These are phyloP conservation scores for Lonicera japonica DNA, from an alignment of 129 eudicot genomes.

Conservation along the genomic window DNA sequence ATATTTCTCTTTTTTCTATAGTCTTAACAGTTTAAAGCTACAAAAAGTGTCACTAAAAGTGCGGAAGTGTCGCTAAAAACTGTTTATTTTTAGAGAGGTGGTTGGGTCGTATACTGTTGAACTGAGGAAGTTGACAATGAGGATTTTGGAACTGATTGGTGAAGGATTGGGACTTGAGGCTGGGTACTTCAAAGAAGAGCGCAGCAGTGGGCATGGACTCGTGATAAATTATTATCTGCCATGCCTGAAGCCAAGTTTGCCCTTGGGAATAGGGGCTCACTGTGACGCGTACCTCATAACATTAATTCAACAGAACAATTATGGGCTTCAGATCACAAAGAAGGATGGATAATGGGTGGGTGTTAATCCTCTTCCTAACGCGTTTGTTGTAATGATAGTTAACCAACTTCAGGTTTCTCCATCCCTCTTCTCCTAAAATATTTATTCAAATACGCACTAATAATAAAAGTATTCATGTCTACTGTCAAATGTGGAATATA, in stretches of 20 bases:
- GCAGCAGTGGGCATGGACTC: slow-evolving; percentile 11
- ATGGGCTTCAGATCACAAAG: slow-evolving; percentile 15
- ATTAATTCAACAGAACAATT: slow-evolving; percentile 7
- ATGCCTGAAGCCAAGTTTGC: not conserved
- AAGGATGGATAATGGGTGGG: slow-evolving; percentile 6
- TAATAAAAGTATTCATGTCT: no score
- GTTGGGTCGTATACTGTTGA: slow-evolving; percentile 5
- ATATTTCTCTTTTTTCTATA: no score
- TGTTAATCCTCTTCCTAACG: slow-evolving; percentile 9
- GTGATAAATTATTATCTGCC: slow-evolving; percentile 18
- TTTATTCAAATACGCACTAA: no score
- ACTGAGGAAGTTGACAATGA: slow-evolving; percentile 9
- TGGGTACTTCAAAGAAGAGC: slow-evolving; percentile 20
- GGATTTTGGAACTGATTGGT: slow-evolving; percentile 26
- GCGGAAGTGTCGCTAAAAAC: no score
- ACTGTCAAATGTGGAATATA: no score
- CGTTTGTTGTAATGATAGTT: slow-evolving; percentile 5
- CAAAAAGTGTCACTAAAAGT: no score
- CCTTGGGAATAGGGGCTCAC: slow-evolving; percentile 14
- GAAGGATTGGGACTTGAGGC: slow-evolving; percentile 36
- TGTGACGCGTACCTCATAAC: slow-evolving; percentile 14
- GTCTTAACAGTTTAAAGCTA: no score
- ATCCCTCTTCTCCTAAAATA: no score
- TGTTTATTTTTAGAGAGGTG: slow-evolving; percentile 4
- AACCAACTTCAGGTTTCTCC: slow-evolving; percentile 7